phyloP scores from a whole-genome alignment of 176 grass and related monocot genomes.

The Elymus sibiricus region DNA sequence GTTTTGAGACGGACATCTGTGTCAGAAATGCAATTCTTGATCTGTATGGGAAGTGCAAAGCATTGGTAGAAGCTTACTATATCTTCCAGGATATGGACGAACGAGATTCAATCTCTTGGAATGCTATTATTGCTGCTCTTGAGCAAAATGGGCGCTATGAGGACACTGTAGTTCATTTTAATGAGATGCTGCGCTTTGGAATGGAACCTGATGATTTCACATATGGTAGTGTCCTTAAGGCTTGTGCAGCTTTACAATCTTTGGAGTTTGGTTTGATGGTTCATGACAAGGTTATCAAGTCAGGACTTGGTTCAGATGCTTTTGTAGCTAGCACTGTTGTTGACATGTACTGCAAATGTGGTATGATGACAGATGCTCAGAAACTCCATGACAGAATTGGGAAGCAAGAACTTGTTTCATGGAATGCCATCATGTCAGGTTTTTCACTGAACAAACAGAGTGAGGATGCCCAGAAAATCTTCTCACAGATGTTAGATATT shows the following conservation, averaged over 20 bases:
- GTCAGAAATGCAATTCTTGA: constrained; percentile 72
- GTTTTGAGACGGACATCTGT: constrained; percentile 53
- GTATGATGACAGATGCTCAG: constrained; percentile 61
- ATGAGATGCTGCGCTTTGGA: constrained; percentile 60
- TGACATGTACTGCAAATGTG: constrained; percentile 91
- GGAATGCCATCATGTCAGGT: constrained; percentile 84
- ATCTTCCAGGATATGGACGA: constrained; percentile 69
- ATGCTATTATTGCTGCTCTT: constrained; percentile 70
- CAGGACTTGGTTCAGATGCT: constrained; percentile 61
- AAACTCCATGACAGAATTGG: constrained; percentile 77
- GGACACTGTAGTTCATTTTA: constrained; percentile 59
- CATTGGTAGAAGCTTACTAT: constrained; percentile 50
- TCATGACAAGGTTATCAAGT: constrained; percentile 85
- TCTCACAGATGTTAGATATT: constrained; percentile 64
- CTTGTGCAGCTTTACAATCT: constrained; percentile 70
- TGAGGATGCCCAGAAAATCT: constrained; percentile 68
- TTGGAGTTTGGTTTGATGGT: constrained; percentile 65
- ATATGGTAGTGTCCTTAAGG: constrained; percentile 87
- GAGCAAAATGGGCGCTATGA: constrained; percentile 69
- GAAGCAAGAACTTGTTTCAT: constrained; percentile 57
- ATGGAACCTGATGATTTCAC: constrained; percentile 86
- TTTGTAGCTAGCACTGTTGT: constrained; percentile 76
- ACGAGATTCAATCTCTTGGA: constrained; percentile 87
- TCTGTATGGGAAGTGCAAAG: constrained; percentile 92
- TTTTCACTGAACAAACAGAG: constrained; percentile 83